Evolutionary conservation across 1,284 basidiomycete species (phyloP), one percentile per base, ranked within the genome.

Genomic region (Paramarasmius palmivorus): DNA sequence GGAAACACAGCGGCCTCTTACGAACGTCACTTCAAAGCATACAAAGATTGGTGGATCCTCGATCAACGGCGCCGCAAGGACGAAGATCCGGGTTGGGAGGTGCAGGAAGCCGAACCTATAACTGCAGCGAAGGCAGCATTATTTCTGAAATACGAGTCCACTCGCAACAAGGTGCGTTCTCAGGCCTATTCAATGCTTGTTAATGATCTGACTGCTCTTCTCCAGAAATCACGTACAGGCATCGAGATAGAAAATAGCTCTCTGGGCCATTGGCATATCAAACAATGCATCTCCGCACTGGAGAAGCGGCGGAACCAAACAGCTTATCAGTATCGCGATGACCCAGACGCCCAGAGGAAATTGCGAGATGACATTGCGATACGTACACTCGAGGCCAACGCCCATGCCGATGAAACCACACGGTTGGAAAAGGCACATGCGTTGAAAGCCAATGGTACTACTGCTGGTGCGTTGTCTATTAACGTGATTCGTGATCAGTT

Each of bases 311-410:
- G 38, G 29, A 48, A 41, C 23, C 8, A 42, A 3, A 10, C 9
- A 9, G 12, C 10, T 10, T n/a, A 50, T 14, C 17, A 15, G 9
- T 50, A 54, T 36, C 25, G 32, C 17, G n/a, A 10, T 19, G 23
- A 49, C 34, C 49, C 47, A 12, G 40, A 50, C 5, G n/a, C 48
- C 17, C 36, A 54, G 10, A n/a, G 7, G 10, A 29, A 17, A 7
- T 38, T 54, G 7, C 20, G 53, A 10, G 40, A 50, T 17, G 53
- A 54, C 36, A 12, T 22, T 3, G 25, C 37, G 8, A 54, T 54
- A n/a, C 36, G 34, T 22, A 54, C 40, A 2, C 22, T 40, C 32
- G 47, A 54, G 26, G 19, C 15, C 4, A 4, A 15, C 2, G 25
- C 26, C 14, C 15, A 32, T 1, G 41, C 39, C 2, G 37, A 50